Evolutionary conservation across 768 basidiomycete species (phyloP).

Genomic region (Pholiota molesta): DNA sequence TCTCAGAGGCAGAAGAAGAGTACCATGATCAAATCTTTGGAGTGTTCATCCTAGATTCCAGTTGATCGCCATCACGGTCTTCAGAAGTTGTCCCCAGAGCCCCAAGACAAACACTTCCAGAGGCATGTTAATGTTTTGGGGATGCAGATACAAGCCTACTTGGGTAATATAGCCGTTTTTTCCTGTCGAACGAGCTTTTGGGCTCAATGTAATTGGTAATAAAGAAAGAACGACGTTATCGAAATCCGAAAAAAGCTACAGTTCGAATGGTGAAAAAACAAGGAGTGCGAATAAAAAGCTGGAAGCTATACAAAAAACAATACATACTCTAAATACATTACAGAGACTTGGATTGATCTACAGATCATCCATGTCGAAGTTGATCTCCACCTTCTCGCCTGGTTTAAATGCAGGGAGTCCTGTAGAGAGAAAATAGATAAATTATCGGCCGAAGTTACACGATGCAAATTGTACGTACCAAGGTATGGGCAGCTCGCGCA

Average conservation of each 20-base stretch:
- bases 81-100: too few relatives aligned
- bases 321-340: constrained; percentile 17
- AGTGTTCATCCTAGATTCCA: too few relatives aligned
- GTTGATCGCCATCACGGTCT: too few relatives aligned
- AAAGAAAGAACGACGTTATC: neutral
- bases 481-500: constrained; percentile 96
- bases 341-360: constrained; percentile 31
- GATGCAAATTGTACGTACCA: constrained; percentile 59
- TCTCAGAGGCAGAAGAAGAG: too few relatives aligned
- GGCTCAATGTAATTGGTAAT: neutral
- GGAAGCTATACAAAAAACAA: constrained; percentile 15
- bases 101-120: too few relatives aligned
- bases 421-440: constrained; percentile 34
- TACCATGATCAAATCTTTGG: too few relatives aligned
- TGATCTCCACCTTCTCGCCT: constrained; percentile 95
- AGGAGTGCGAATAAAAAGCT: neutral
- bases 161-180: too few relatives aligned
- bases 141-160: too few relatives aligned
- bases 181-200: neutral
- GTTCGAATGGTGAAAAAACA: neutral
- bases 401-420: constrained; percentile 98
- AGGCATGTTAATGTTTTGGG: too few relatives aligned
- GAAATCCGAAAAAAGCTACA: neutral
- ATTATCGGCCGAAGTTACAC: constrained; percentile 13
- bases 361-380: constrained; percentile 88